phyloP scores from a whole-genome alignment of 1,284 basidiomycete species.

The Anthracocystis walkeri region DNA sequence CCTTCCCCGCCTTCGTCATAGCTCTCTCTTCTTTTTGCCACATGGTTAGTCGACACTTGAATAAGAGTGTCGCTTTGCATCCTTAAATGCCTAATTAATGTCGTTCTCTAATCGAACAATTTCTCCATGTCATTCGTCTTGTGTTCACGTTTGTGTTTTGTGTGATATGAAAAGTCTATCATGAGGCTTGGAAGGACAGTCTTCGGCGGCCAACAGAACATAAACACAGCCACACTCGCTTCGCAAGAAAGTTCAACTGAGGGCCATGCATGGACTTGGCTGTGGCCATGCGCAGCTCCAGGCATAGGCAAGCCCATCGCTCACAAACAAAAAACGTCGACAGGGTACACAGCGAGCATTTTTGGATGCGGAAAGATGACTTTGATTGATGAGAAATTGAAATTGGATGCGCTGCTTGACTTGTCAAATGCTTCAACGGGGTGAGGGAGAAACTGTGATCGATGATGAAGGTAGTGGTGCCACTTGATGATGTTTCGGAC shows the following conservation, averaged over 20 bases:
- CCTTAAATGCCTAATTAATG: background rate
- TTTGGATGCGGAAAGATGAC: background rate
- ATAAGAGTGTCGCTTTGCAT: background rate
- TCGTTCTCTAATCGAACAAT: slow-evolving; percentile 20
- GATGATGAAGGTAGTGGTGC: background rate
- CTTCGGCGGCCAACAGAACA: too few relatives aligned
- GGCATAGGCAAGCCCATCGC: background rate
- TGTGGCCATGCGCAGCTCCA: background rate
- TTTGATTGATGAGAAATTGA: background rate
- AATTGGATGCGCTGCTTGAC: background rate
- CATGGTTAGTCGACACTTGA: background rate
- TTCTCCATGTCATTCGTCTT: slow-evolving; percentile 2
- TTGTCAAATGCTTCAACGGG: background rate
- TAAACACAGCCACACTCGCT: too few relatives aligned
- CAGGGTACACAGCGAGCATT: background rate
- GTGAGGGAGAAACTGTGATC: background rate
- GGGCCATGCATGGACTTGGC: too few relatives aligned
- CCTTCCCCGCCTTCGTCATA: background rate
- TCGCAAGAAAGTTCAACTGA: too few relatives aligned
- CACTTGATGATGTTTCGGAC: background rate
- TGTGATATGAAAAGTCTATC: background rate
- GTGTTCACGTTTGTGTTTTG: background rate
- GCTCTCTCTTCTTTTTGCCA: background rate
- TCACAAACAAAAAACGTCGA: background rate
- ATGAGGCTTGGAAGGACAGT: background rate